Evolutionary conservation across 2,329 filamentous ascomycete species (phyloP), one percentile per base, ranked within the genome.

Genomic region (Sphaerostilbella broomeana): DNA sequence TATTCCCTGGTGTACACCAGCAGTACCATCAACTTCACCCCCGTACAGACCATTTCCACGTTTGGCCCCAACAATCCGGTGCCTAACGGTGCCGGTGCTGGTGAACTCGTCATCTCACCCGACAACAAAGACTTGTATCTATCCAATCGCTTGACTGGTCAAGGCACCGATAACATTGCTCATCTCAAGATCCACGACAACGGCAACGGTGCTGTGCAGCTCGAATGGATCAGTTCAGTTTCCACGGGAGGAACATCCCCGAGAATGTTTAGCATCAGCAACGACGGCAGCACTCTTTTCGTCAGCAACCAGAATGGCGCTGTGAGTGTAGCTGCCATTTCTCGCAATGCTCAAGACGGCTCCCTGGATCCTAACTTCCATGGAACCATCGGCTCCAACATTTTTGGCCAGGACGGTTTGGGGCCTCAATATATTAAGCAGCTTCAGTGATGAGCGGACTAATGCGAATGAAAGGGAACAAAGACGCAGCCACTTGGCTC

Each of bases 141-240:
- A 37, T 69, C 69, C 25, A 75, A 75, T 61, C 68, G 72, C 4
- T 47, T 72, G 18, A 67, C 62, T 1, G 69, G 67, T 38, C 61
- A 63, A 24, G 48, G 47, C 3, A 64, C 63, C 7, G 72, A 75
- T 56, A 67, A 57, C 49, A 64, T 75, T 49, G 61, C 68, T 5
- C 66, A 67, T 53, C 72, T 74, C 52, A 54, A 54, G 48, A 47
- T 65, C 28, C 51, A 56, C 34, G 40, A 52, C 30, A 46, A 44
- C 20, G 35, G 45, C 21, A 51, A 42, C 20, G 50, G 45, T 27
- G 46, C 46, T 9, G 39, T 58, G 33, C 54, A 43, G 7, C 58
- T 70, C 38, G 47, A 53, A 27, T 63, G 62, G 38, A 51, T 48
- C 18, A 56, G 60, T 35, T 47, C 55, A 15, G 52, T 63, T 34